Percentiles rank a stretch among this genome's conserved stretches.
Conservation (phyloP, 2,329 filamentous ascomycete genomes). For the Lizonia empirigonia region DNA sequence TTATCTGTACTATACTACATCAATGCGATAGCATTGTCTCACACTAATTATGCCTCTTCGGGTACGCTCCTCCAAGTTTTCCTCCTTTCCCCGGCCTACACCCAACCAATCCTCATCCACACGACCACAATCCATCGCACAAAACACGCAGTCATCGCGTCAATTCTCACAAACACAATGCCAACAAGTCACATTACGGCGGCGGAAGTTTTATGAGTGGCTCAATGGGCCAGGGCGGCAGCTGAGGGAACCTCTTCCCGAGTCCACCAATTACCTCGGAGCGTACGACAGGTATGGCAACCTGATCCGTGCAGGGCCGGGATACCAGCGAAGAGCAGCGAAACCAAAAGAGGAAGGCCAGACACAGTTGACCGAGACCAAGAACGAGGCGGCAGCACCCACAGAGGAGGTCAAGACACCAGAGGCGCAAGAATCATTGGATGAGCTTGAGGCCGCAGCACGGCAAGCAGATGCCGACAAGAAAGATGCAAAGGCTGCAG, state of each 20-base stretch:
- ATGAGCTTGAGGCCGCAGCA: constrained; percentile 36
- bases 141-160: constrained; percentile 32
- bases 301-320: constrained; percentile 49
- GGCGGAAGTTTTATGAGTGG: constrained; percentile 64
- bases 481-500: constrained; percentile 12
- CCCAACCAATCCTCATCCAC: constrained; percentile 24
- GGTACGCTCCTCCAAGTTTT: constrained; percentile 38
- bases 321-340: constrained; percentile 27
- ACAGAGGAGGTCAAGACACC: constrained; percentile 30
- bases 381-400: constrained; percentile 31
- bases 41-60: constrained; percentile 42
- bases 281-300: constrained; percentile 60
- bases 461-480: constrained; percentile 28
- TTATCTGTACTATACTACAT: constrained; percentile 17
- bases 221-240: constrained; percentile 59
- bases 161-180: constrained; percentile 47
- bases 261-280: constrained; percentile 61
- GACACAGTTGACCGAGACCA: constrained; percentile 23
- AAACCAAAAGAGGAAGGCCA: constrained; percentile 18
- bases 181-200: constrained; percentile 54
- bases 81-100: constrained; percentile 26
- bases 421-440: constrained; percentile 38
- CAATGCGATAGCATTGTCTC: constrained; percentile 39
- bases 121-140: constrained; percentile 33
- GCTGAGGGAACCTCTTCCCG: constrained; percentile 56